phyloP scores from a whole-genome alignment of 805 yeast species.

The Kluyveromyces lactis region DNA sequence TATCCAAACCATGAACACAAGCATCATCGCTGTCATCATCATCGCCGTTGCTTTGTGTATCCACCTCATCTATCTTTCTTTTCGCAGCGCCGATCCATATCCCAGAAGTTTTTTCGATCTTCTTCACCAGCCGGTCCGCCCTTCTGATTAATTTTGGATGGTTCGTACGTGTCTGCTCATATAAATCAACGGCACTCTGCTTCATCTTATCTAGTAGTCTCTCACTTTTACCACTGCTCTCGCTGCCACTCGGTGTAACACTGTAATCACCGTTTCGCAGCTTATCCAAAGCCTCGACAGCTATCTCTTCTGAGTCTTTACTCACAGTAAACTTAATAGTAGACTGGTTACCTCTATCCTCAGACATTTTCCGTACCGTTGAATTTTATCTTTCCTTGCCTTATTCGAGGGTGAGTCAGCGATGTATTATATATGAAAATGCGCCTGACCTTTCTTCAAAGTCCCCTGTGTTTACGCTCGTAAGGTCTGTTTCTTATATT shows the following conservation, averaged over 20 bases:
- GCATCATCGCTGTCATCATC: constrained; percentile 2
- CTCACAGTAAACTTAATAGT: constrained; percentile 3
- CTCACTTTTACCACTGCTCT: constrained; percentile 34
- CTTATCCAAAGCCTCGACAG: constrained; percentile 19
- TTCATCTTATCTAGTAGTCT: constrained; percentile 25
- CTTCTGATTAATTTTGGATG: constrained; percentile 15
- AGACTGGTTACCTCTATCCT: constrained; percentile 1
- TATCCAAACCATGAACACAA: not conserved
- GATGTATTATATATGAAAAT: no score
- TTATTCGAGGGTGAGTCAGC: no score
- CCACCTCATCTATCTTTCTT: constrained; percentile 11
- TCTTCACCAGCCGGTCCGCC: constrained; percentile 7
- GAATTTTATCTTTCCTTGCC: not conserved
- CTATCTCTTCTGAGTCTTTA: constrained; percentile 12
- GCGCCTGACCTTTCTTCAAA: no score
- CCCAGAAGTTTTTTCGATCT: constrained; percentile 5
- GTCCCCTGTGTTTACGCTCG: no score
- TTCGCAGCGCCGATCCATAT: constrained; percentile 16
- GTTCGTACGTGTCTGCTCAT: constrained; percentile 22
- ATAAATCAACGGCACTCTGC: constrained; percentile 27
- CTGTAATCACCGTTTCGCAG: constrained; percentile 38
- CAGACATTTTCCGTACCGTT: not conserved
- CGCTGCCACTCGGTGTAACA: constrained; percentile 32
- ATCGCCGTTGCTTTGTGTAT: not conserved
- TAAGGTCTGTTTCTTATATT: no score